Conservation (phyloP, 2,329 filamentous ascomycete genomes). For the Tetracladium maxilliforme region DNA sequence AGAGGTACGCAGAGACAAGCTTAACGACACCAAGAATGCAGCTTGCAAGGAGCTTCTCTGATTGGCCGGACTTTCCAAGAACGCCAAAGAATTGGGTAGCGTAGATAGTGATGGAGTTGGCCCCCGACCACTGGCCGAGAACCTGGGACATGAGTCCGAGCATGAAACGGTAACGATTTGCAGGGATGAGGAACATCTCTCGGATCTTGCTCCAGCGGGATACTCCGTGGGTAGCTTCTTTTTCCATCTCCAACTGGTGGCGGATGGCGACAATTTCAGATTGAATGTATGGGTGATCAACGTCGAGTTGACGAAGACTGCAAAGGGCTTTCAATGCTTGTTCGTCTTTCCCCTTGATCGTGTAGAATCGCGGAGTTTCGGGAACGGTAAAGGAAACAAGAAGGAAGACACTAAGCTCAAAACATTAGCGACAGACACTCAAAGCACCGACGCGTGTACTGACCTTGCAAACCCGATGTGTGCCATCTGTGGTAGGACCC, state of each 20-base stretch:
- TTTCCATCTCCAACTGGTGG: conserved; percentile 26
- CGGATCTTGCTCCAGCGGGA: conserved; percentile 23
- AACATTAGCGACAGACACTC: not conserved
- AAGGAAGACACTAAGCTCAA: conserved; percentile 1
- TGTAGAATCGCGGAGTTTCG: conserved; percentile 5
- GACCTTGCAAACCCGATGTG: too few relatives aligned
- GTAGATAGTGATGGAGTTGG: conserved; percentile 35
- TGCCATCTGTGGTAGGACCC: conserved; percentile 4
- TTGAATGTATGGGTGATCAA: conserved; percentile 24
- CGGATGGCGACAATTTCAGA: conserved; percentile 31
- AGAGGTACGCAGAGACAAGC: conserved; percentile 31
- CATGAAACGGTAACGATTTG: conserved; percentile 28
- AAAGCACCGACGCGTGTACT: too few relatives aligned
- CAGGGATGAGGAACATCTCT: conserved; percentile 24
- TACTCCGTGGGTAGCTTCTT: conserved; percentile 28
- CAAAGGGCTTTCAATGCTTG: conserved; percentile 4
- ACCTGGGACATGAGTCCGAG: conserved; percentile 26
- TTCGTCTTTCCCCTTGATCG: conserved; percentile 4
- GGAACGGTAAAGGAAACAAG: conserved; percentile 4
- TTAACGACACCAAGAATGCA: conserved; percentile 43
- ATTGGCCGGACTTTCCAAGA: conserved; percentile 34
- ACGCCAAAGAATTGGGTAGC: conserved; percentile 38
- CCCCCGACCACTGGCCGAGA: conserved; percentile 25
- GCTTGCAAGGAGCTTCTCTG: conserved; percentile 39
- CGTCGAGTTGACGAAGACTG: conserved; percentile 4